These are phyloP conservation scores for Spathaspora boniae DNA, from an alignment of 805 yeast genomes.

Conservation along the genomic window DNA sequence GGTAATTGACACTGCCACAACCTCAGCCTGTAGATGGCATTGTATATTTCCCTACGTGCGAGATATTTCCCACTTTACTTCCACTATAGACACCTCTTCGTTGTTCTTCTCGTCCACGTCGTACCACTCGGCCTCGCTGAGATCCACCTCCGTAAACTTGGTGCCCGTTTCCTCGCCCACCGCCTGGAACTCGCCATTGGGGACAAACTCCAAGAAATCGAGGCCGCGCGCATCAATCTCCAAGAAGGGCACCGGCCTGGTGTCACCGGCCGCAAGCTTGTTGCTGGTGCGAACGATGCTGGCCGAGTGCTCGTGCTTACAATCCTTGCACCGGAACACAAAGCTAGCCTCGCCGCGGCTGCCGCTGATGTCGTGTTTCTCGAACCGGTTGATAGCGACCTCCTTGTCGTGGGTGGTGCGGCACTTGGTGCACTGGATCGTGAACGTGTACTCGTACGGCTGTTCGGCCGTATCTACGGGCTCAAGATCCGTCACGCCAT, in stretches of 20 bases:
- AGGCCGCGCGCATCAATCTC: constrained; percentile 85
- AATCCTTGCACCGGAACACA: constrained; percentile 69
- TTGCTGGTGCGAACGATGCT: constrained; percentile 30
- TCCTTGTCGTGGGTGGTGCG: constrained; percentile 72
- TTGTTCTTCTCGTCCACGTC: constrained; percentile 88
- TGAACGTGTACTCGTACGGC: constrained; percentile 77
- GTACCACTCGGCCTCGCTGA: constrained; percentile 85
- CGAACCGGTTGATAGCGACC: constrained; percentile 64
- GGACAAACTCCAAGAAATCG: constrained; percentile 64
- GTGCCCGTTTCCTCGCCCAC: constrained; percentile 50
- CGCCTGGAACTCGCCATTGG: constrained; percentile 61
- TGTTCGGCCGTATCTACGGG: constrained; percentile 56
- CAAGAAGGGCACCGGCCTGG: constrained; percentile 45
- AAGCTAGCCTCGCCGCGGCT: constrained; percentile 83
- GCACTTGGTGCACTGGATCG: constrained; percentile 73
- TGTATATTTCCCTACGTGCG: constrained; percentile 13
- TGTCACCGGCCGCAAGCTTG: constrained; percentile 33
- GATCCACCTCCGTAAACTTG: constrained; percentile 60
- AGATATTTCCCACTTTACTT: constrained; percentile 62
- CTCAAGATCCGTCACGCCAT: constrained; percentile 51
- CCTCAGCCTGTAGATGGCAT: too few relatives aligned
- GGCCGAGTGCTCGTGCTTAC: constrained; percentile 45
- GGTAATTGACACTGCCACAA: too few relatives aligned
- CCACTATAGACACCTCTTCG: constrained; percentile 77
- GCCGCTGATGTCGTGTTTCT: constrained; percentile 60